Conservation (phyloP, 2,329 filamentous ascomycete species). For the Lasiodiplodia sp. region DNA sequence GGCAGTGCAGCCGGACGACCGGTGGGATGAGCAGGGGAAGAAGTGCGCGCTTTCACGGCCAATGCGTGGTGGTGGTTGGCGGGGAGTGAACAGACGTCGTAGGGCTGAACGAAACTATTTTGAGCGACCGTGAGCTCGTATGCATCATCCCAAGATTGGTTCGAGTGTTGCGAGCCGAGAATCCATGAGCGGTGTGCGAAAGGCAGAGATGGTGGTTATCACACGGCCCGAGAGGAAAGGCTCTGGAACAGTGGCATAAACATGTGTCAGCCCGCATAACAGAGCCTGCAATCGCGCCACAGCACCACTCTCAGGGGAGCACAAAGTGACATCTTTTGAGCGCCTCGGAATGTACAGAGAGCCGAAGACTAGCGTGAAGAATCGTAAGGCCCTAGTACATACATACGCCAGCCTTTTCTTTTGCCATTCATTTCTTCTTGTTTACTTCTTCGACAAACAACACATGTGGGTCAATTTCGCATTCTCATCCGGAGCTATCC, state of each 20-base stretch:
- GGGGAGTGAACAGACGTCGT: not conserved
- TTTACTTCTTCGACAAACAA: too few species aligned
- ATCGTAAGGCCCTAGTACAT: too few species aligned
- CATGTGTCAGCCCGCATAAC: too few species aligned
- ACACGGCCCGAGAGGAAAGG: not conserved
- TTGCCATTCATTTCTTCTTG: too few species aligned
- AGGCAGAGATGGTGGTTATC: not conserved
- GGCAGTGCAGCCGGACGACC: conserved; percentile 6
- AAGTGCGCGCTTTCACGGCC: not conserved
- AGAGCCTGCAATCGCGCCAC: too few species aligned
- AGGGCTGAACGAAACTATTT: conserved; percentile 3
- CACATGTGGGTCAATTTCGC: too few species aligned
- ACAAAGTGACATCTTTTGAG: too few species aligned
- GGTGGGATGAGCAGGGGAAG: not conserved
- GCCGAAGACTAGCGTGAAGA: too few species aligned
- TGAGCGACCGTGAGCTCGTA: not conserved
- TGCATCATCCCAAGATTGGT: conserved; percentile 9
- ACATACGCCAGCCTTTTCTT: too few species aligned
- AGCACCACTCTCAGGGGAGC: too few species aligned
- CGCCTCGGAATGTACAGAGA: too few species aligned
- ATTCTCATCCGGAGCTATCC: too few species aligned
- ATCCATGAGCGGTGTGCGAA: not conserved
- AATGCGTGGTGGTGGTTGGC: not conserved
- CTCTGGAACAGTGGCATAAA: not conserved
- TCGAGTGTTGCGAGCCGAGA: not conserved